phyloP scores from a whole-genome alignment of 2,329 filamentous ascomycete species.

The Fusarium armeniacum region DNA sequence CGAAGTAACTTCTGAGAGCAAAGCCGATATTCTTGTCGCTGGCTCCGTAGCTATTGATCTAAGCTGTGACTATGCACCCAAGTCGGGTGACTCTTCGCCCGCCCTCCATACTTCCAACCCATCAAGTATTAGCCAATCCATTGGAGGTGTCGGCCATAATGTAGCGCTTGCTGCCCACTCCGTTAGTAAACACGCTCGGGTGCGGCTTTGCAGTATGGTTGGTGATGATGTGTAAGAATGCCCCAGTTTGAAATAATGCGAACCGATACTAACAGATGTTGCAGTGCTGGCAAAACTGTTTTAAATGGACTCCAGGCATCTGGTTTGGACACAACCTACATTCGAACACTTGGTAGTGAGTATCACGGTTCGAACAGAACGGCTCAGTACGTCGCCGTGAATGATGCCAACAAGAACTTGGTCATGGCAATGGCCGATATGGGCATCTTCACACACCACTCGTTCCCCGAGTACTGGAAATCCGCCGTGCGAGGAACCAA shows the following conservation, averaged over 20 bases:
- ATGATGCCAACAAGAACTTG: slow-evolving; percentile 85
- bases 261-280: slow-evolving; percentile 26
- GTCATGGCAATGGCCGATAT: slow-evolving; percentile 97
- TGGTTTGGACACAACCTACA: slow-evolving; percentile 74
- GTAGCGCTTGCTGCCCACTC: slow-evolving; percentile 87
- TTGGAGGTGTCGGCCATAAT: slow-evolving; percentile 94
- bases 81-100: slow-evolving; percentile 56
- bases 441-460: slow-evolving; percentile 78
- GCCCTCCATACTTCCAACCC: slow-evolving; percentile 87
- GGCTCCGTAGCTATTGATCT: slow-evolving; percentile 92
- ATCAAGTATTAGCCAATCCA: slow-evolving; percentile 81
- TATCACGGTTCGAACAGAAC: slow-evolving; percentile 73
- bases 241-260: neutral
- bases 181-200: slow-evolving; percentile 69
- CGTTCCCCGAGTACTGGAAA: slow-evolving; percentile 70
- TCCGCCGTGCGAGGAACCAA: slow-evolving; percentile 67
- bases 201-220: slow-evolving; percentile 83
- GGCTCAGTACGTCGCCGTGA: slow-evolving; percentile 92
- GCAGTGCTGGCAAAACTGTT: slow-evolving; percentile 79
- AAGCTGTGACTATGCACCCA: slow-evolving; percentile 78
- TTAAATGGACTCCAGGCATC: slow-evolving; percentile 73
- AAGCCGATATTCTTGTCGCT: slow-evolving; percentile 82
- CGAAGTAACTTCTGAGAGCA: slow-evolving; percentile 36
- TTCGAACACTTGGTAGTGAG: slow-evolving; percentile 68
- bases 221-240: slow-evolving; percentile 78